Evolutionary conservation across 208 protist genomes (phyloP).

Genomic region (Naegleria lovaniensis): DNA sequence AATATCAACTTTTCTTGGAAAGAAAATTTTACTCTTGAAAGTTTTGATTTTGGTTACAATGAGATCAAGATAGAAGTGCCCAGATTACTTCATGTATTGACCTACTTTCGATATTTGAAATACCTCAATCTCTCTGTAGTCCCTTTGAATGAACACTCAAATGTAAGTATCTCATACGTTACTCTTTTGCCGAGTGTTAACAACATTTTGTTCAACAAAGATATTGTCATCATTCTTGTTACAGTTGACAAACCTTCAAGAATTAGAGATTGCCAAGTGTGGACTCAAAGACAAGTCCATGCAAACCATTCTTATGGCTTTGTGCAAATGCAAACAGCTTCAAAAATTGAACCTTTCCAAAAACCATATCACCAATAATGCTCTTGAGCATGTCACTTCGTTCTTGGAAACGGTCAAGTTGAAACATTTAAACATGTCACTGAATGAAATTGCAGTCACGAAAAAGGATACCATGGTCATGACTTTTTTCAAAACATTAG

Average conservation of each 20-base stretch:
- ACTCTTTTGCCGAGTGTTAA: too few species aligned
- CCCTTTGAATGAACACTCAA: background rate
- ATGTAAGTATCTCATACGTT: too few species aligned
- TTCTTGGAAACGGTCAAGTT: background rate
- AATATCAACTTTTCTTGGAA: background rate
- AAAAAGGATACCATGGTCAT: background rate
- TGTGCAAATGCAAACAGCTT: background rate
- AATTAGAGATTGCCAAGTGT: background rate
- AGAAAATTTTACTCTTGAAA: background rate
- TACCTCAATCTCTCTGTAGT: background rate
- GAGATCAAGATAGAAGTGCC: background rate
- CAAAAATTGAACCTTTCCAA: background rate
- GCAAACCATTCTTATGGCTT: background rate
- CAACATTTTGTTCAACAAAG: too few species aligned
- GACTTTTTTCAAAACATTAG: background rate
- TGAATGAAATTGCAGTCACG: background rate
- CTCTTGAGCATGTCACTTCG: background rate
- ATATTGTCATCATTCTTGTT: background rate
- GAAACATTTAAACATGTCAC: background rate
- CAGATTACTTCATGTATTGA: background rate
- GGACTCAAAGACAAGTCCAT: background rate
- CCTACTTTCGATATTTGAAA: background rate
- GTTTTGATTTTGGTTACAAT: background rate
- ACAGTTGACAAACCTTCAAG: background rate
- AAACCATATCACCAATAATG: background rate